A percentile compares a stretch with the other conserved stretches of the same genome.
These are phyloP conservation scores for Scleroderma citrinum DNA, from an alignment of 768 basidiomycete species.

Conservation along the genomic window DNA sequence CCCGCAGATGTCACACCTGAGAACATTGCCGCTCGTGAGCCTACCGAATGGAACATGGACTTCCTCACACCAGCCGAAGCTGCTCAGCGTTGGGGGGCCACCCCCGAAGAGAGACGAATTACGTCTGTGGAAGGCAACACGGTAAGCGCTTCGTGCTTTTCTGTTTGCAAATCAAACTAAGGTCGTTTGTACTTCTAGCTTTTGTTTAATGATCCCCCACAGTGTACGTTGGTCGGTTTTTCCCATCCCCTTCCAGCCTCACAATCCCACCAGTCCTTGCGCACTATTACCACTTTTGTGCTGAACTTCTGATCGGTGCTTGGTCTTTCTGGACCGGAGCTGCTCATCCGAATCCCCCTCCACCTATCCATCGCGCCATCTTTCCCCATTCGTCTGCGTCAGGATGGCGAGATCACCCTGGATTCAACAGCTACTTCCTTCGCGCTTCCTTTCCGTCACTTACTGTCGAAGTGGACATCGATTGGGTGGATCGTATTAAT, in stretches of 20 bases:
- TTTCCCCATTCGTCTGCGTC: conserved; percentile 55
- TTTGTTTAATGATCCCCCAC: conserved; percentile 62
- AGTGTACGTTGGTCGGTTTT: conserved; percentile 35
- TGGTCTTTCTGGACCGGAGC: conserved; percentile 73
- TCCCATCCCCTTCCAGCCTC: background rate
- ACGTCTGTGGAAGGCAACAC: conserved; percentile 70
- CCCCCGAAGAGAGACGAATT: conserved; percentile 42
- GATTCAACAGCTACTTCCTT: conserved; percentile 73
- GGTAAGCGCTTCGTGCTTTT: conserved; percentile 34
- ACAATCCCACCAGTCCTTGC: conserved; percentile 43
- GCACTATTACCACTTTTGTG: conserved; percentile 87
- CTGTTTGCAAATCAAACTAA: background rate
- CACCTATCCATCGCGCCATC: conserved; percentile 61
- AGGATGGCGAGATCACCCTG: conserved; percentile 72
- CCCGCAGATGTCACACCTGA: conserved; percentile 53
- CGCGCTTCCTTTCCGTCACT: conserved; percentile 68
- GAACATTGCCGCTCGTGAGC: conserved; percentile 61
- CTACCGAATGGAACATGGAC: conserved; percentile 56
- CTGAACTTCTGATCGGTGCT: conserved; percentile 70
- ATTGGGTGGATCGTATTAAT: conserved; percentile 63
- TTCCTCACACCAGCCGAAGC: conserved; percentile 60
- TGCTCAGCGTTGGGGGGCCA: conserved; percentile 50
- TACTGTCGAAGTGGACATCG: conserved; percentile 59
- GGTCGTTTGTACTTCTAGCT: conserved; percentile 28
- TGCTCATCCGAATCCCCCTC: conserved; percentile 32